These are phyloP conservation scores for Crotalaria pallida DNA, from an alignment of 306 rosid genomes.

Conservation along the genomic window DNA sequence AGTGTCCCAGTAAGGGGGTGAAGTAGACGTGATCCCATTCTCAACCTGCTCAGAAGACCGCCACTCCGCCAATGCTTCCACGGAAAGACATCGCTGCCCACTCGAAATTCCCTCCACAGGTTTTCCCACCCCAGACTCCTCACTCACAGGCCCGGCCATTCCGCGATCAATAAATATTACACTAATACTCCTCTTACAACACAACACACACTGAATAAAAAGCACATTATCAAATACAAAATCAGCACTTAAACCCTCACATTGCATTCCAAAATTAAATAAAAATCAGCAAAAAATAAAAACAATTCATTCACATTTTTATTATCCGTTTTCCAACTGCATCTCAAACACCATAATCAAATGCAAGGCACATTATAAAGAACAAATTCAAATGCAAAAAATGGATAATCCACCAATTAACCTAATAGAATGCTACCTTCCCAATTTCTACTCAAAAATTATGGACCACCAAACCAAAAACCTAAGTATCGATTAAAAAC, in stretches of 20 bases:
- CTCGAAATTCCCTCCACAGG: slow-evolving; percentile 61
- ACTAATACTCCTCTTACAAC: slow-evolving; percentile 36
- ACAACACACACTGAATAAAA: slow-evolving; percentile 32
- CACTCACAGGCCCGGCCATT: slow-evolving; percentile 85
- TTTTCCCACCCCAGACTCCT: slow-evolving; percentile 74
- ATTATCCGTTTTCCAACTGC: slow-evolving; percentile 1
- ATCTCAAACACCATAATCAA: not conserved
- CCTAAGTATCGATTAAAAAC: slow-evolving; percentile 33
- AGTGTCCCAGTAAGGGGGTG: slow-evolving; percentile 91
- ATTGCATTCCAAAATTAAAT: not conserved
- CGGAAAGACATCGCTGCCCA: slow-evolving; percentile 75
- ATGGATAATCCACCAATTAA: slow-evolving; percentile 1
- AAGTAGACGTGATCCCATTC: slow-evolving; percentile 84
- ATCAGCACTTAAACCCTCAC: slow-evolving; percentile 21
- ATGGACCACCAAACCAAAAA: slow-evolving; percentile 19
- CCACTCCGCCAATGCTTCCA: slow-evolving; percentile 94
- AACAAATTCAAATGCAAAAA: not conserved
- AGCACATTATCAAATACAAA: slow-evolving; percentile 6
- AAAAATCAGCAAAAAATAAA: not conserved
- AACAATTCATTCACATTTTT: not conserved
- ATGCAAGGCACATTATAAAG: slow-evolving; percentile 14
- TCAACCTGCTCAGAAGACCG: slow-evolving; percentile 95
- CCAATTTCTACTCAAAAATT: not conserved
- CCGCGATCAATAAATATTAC: slow-evolving; percentile 38
- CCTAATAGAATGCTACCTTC: not conserved